Evolutionary conservation across 257 asterid species (phyloP).

Genomic region (Voacanga thouarsii): DNA sequence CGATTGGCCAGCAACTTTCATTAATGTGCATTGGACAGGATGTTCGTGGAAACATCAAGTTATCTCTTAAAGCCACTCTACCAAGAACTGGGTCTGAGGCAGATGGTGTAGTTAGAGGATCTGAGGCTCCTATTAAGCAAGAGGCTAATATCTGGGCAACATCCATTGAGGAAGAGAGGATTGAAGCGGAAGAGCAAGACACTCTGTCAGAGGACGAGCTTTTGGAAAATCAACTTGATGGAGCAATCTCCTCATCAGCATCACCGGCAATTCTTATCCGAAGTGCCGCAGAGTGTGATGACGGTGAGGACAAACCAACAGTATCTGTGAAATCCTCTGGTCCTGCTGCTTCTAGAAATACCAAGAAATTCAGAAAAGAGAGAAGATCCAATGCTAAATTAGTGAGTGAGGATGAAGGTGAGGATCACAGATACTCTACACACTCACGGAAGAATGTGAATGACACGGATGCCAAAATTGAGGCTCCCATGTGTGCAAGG

Average conservation of each 20-base stretch:
- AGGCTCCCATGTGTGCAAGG: constrained; percentile 45
- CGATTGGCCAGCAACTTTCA: constrained; percentile 71
- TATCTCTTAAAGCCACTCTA: constrained; percentile 81
- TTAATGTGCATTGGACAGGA: constrained; percentile 91
- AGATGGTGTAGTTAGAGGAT: constrained; percentile 24
- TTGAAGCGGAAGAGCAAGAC: constrained; percentile 41
- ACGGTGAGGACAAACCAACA: constrained; percentile 48
- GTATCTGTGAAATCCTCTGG: constrained; percentile 4
- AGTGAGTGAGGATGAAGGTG: constrained; percentile 21
- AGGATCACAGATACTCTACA: constrained; percentile 3
- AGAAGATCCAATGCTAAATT: constrained; percentile 1
- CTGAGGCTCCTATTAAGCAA: constrained; percentile 26
- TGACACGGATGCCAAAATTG: constrained; percentile 26
- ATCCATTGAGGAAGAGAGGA: constrained; percentile 27
- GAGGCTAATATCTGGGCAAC: constrained; percentile 34
- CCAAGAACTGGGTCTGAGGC: constrained; percentile 39
- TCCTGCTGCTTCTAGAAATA: constrained; percentile 18
- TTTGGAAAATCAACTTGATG: constrained; percentile 18
- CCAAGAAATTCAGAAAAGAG: constrained; percentile 12
- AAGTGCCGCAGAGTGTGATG: constrained; percentile 84
- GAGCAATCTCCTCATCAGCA: constrained; percentile 34
- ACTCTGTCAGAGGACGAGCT: constrained; percentile 21
- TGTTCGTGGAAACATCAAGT: constrained; percentile 76
- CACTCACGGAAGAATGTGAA: constrained; percentile 12
- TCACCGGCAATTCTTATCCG: constrained; percentile 52